Evolutionary conservation across 257 asterid species (phyloP), one percentile per base, ranked within the genome.

Genomic region (Penstemon davidsonii): DNA sequence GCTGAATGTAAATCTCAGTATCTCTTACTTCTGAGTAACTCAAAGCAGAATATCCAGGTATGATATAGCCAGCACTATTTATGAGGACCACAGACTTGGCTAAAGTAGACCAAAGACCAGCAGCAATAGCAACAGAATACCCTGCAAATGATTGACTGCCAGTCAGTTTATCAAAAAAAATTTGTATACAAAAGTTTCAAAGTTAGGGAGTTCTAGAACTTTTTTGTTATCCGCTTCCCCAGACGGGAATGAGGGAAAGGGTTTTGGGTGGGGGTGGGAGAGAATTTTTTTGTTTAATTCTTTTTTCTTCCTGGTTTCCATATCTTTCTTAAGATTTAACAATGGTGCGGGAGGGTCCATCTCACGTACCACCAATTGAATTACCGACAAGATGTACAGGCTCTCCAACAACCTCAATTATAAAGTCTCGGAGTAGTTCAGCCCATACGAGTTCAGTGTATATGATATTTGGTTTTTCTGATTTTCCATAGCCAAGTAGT

Each of bases 361-460:
- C 37, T 19, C 64, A 77, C 86, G 51, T 86, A 89, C 98, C 98
- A 69, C 98, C 98, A 70, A 92, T 87, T 60, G 98, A 92, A 86
- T 92, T 92, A 67, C 98, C 98, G 76, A 92, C 86, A 60, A 89
- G 89, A 80, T 92, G 96, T 4, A 82, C 96, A 38, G 96, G 95
- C 79, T 89, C 96, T 78, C 84, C 73, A 50, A 92, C 77, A 62
- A 92, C 96, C 72, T 92, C 95, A 73, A 83, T 61, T 65, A 92
- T 92, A 75, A 92, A 92, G 75, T 89, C 98, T 64, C 94, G 84
- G 49, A 92, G 75, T 78, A 89, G 76, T 76, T 86, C 85, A 64
- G 96, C 90, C 96, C 96, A 92, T 76, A 85, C 55, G 56, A 84
- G 82, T 87, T 92, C 98, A 64, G 92, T 83, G 83, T 92, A 92